Evolutionary conservation across 192 early-diverging fungal species (phyloP), one percentile per base, ranked within the genome.

Genomic region (Obelidium mucronatum): DNA sequence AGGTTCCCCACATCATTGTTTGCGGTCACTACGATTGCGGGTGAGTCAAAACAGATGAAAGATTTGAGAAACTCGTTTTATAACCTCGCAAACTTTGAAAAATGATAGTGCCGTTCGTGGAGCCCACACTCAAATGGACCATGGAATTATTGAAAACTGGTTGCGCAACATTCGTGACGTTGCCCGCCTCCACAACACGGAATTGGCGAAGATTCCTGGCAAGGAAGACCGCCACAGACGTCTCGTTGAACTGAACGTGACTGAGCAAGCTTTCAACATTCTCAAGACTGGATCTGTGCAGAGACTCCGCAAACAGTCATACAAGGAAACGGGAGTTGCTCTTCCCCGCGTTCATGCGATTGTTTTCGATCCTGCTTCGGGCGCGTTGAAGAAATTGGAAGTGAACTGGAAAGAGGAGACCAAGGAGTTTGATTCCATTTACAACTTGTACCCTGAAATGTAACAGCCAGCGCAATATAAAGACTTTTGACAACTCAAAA

Each of bases 1-100:
- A 91, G 79, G 94, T 97, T 37, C n/a, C 95, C 70, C 94, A 97
- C 73, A 84, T 97, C 62, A 89, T 97, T 59, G 91, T 97, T 19
- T 94, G 92, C 55, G 94, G 95, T 71, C 78, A 79, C 39, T 79
- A 79, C 56, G 68, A 75, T 37, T 79, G 78, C 40, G 72, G 72
- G 72, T 74, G 58, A n/a, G n/a, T n/a, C n/a, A n/a, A n/a, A n/a
- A n/a, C n/a, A n/a, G n/a, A n/a, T n/a, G n/a, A n/a, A n/a, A n/a
- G n/a, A n/a, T n/a, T n/a, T n/a, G n/a, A n/a, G n/a, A n/a, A n/a
- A n/a, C n/a, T n/a, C n/a, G n/a, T n/a, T n/a, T n/a, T n/a, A n/a
- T n/a, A n/a, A n/a, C n/a, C n/a, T n/a, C n/a, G n/a, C n/a, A n/a
- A n/a, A n/a, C n/a, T n/a, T n/a, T n/a, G n/a, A n/a, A n/a, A n/a